phyloP scores from a whole-genome alignment of 1,139 yeast genomes.

The Taphrina flavorubra region DNA sequence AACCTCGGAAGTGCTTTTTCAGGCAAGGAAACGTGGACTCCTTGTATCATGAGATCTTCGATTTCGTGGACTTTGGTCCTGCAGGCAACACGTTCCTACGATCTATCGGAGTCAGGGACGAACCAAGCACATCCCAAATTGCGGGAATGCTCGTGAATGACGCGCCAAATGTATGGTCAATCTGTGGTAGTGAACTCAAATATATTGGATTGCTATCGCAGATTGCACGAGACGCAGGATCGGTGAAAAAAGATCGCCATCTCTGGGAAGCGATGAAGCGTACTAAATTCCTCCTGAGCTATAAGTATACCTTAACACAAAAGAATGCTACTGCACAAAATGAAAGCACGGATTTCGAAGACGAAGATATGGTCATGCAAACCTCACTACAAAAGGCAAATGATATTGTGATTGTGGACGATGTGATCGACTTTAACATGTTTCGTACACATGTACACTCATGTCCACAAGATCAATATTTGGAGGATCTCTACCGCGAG shows the following conservation, averaged over 20 bases:
- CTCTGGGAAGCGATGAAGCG: slow-evolving; percentile 50
- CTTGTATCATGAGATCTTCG: slow-evolving; percentile 50
- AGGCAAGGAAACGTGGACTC: slow-evolving; percentile 41
- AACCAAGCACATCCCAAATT: slow-evolving; percentile 52
- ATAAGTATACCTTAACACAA: slow-evolving; percentile 44
- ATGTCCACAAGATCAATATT: slow-evolving; percentile 52
- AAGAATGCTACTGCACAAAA: slow-evolving; percentile 45
- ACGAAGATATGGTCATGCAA: slow-evolving; percentile 18
- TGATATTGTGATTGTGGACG: slow-evolving; percentile 53
- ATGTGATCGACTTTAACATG: slow-evolving; percentile 52
- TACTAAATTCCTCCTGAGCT: slow-evolving; percentile 51
- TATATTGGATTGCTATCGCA: slow-evolving; percentile 49
- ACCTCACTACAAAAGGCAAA: slow-evolving; percentile 45
- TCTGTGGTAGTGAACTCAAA: slow-evolving; percentile 47
- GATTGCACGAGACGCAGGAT: slow-evolving; percentile 50
- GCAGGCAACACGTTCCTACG: slow-evolving; percentile 51
- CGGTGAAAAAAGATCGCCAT: slow-evolving; percentile 46
- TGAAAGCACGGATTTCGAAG: slow-evolving; percentile 47
- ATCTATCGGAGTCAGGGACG: slow-evolving; percentile 52
- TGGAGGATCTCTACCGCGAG: slow-evolving; percentile 51
- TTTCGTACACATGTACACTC: slow-evolving; percentile 51
- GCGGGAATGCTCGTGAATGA: slow-evolving; percentile 49
- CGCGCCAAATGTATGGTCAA: slow-evolving; percentile 50
- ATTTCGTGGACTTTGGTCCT: slow-evolving; percentile 48
- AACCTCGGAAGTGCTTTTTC: slow-evolving; percentile 41